Evolutionary conservation across 345 rosid species (phyloP).

Genomic region (Sapria himalayana): DNA sequence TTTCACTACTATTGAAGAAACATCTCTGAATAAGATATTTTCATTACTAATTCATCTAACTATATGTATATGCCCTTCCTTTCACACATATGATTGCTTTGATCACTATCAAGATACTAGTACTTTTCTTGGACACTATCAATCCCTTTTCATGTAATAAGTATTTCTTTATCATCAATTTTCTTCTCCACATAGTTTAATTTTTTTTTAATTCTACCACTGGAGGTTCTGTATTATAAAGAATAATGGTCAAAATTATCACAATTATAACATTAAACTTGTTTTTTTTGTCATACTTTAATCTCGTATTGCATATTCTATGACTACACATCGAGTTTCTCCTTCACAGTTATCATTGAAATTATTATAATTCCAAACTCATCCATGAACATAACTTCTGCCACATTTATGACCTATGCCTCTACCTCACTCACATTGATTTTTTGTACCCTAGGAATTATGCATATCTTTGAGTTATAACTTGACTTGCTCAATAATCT

Average conservation of each 20-base stretch:
- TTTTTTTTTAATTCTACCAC: not conserved
- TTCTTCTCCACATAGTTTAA: not conserved
- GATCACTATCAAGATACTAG: conserved; percentile 1
- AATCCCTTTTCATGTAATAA: not conserved
- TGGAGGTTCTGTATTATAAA: too few species aligned
- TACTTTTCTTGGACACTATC: not conserved
- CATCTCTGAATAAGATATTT: not conserved
- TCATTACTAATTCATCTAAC: not conserved
- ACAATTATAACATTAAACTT: not conserved
- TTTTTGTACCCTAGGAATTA: not conserved
- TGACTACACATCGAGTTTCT: not conserved
- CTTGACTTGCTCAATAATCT: not conserved
- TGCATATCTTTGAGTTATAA: not conserved
- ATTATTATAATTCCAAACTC: not conserved
- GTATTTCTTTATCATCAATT: not conserved
- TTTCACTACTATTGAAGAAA: too few species aligned
- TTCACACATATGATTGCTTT: not conserved
- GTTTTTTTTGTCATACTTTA: not conserved
- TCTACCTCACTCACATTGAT: not conserved
- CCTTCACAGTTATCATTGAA: not conserved
- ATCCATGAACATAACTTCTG: not conserved
- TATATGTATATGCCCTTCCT: not conserved
- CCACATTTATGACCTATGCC: not conserved
- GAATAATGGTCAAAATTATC: conserved; percentile 1
- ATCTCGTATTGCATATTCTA: not conserved